Evolutionary conservation across 2,329 filamentous ascomycete genomes (phyloP).

Genomic region (Fusarium goolgardi): DNA sequence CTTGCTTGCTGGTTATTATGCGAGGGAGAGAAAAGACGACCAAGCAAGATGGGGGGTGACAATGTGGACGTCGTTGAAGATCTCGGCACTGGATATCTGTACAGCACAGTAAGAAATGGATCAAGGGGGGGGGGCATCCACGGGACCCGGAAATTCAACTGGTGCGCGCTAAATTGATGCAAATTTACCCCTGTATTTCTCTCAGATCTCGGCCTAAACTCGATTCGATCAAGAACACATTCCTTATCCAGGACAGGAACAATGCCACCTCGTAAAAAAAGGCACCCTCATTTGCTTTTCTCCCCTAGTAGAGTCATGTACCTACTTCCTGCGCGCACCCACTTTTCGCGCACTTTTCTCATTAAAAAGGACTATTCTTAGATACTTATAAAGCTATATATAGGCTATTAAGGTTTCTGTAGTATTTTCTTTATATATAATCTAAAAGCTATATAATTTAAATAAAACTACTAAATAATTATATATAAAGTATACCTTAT

Average conservation of each 20-base stretch:
- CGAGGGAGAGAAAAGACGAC: neutral
- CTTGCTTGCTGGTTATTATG: neutral
- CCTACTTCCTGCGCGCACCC: no score
- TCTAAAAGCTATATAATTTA: no score
- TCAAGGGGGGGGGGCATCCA: conserved; percentile 8
- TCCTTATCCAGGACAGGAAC: conserved; percentile 1
- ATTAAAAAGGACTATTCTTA: no score
- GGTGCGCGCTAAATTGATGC: conserved; percentile 7
- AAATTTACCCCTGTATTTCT: neutral
- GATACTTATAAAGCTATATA: no score
- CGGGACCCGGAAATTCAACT: conserved; percentile 19
- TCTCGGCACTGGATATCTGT: conserved; percentile 9
- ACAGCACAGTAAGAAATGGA: conserved; percentile 7
- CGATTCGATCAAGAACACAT: conserved; percentile 1
- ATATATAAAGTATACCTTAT: no score
- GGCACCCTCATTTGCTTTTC: conserved; percentile 11
- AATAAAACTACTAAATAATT: no score
- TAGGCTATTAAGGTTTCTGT: no score
- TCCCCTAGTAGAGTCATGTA: no score
- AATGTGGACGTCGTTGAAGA: conserved; percentile 4
- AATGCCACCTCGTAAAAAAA: conserved; percentile 8
- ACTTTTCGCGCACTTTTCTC: no score
- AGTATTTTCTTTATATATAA: no score
- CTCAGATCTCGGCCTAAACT: neutral
- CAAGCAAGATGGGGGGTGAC: neutral